Base-by-base conservation (phyloP, 805 yeast genomes). In the Blastobotrys chiropterorum region DNA sequence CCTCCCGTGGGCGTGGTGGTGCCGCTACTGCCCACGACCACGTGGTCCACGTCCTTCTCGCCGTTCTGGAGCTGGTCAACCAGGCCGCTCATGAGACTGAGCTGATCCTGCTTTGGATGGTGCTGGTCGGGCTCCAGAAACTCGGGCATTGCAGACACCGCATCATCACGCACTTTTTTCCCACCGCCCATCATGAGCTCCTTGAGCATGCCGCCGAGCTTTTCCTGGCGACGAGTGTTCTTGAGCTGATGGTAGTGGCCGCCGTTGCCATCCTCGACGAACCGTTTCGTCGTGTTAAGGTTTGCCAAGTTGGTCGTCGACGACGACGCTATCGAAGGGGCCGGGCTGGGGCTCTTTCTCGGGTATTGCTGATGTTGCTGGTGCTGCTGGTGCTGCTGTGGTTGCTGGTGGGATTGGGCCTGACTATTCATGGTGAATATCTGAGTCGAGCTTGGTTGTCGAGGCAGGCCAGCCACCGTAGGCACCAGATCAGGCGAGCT, bases 231-330 rank as follows among this genome's bases (percentile, higher is more conserved):
- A 53, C 72, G 56, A 4, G 94, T 83, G 45, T 84, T 82, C 54
- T 81, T 77, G 54, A 92, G 72, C 63, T 81, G 81, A 67, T 92
- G 99, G 61, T 80, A 86, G 67, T 92, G 99, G 7, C 70, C 57
- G 3, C 95, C 95, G 58, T 83, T 84, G 2, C 60, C 63, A 26
- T 51, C 50, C 15, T 60, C 48, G 21, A 54, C 49, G 38, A 67
- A 53, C 31, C 72, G 59, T 34, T 26, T 22, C 19, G 47, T n/a
- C 43, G 43, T 8, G 11, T 11, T 40, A 40, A 7, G 16, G 4
- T 6, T 45, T 17, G 16, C 47, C 47, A 45, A 39, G 11, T 6
- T 4, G 38, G 20, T 26, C 5, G 19, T 17, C 8, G 38, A 14
- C 16, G 47, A 30, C 20, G 47, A 45, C 20, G 31, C 39, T 2